These are phyloP conservation scores for Jatropha multifida DNA, from an alignment of 441 rosid species.

Conservation along the genomic window DNA sequence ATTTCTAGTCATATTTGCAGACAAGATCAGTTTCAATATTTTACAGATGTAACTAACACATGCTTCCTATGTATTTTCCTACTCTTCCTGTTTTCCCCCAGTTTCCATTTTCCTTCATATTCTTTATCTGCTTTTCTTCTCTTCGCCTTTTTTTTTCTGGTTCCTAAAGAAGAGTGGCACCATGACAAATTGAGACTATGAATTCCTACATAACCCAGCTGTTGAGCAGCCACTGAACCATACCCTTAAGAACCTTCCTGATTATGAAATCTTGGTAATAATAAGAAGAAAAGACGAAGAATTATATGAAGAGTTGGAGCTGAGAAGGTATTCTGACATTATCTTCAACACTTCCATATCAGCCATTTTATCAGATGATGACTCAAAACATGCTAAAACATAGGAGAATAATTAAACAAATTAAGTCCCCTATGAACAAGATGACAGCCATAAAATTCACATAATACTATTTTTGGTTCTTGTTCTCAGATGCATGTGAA, in stretches of 20 bases:
- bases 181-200: background rate
- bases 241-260: background rate
- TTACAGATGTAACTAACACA: background rate
- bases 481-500: background rate
- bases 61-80: too few relatives aligned
- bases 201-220: background rate
- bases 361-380: background rate
- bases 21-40: background rate
- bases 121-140: too few relatives aligned
- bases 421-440: background rate
- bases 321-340: background rate
- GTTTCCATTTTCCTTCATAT: too few relatives aligned
- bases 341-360: background rate
- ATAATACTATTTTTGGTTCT: background rate
- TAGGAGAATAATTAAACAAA: background rate
- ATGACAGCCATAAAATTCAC: background rate
- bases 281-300: background rate
- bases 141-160: too few relatives aligned
- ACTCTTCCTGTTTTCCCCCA: too few relatives aligned
- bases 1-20: background rate
- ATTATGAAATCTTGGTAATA: background rate
- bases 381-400: background rate
- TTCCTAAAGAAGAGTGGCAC: too few relatives aligned
- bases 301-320: background rate
- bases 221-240: background rate